Evolutionary conservation across 495 filamentous ascomycete genomes (phyloP), one percentile per base, ranked within the genome.

Genomic region (Melanomma pulvis-pyrius): DNA sequence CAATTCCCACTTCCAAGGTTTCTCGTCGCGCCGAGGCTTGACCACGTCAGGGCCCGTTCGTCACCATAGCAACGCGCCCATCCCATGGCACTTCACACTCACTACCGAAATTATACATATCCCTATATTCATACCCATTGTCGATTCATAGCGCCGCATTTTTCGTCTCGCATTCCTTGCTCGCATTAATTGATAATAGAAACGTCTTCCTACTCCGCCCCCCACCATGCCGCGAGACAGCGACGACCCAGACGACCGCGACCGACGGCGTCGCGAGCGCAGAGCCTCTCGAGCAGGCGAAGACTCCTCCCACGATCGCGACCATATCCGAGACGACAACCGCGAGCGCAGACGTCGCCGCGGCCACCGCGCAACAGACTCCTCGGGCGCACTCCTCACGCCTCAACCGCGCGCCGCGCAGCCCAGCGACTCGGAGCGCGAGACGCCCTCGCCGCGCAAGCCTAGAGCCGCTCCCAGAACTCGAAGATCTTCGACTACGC

Each of bases 281-380:
- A 57, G 63, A 68, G 24, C 63, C 51, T 63, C 65, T 32, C 51
- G 51, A 17, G 25, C 28, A 49, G 47, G 6, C 17, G 32, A 34
- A 15, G 53, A 57, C 34, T 22, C 24, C 28, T 59, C 58, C n/a
- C 60, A 48, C 2, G 58, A 55, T 8, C 41, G 48, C 15, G 68
- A 54, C 22, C 34, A 46, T n/a, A 25, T 50, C 17, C 49, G 19
- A 51, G 41, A 57, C n/a, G 12, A 19, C 3, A 29, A 46, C 21
- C 26, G 30, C 29, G 67, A 65, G 24, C 69, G 58, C 7, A 58
- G 65, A 11, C 69, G 67, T 11, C 53, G 71, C 13, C 34, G 56
- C 8, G 66, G 60, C 13, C 77, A 78, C 54, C 75, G 74, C 47
- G 67, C 75, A 28, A 73, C 74, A 22, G 76, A 79, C 68, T 77